phyloP scores from a whole-genome alignment of 441 rosid species.

The Gossypium schwendimanii region DNA sequence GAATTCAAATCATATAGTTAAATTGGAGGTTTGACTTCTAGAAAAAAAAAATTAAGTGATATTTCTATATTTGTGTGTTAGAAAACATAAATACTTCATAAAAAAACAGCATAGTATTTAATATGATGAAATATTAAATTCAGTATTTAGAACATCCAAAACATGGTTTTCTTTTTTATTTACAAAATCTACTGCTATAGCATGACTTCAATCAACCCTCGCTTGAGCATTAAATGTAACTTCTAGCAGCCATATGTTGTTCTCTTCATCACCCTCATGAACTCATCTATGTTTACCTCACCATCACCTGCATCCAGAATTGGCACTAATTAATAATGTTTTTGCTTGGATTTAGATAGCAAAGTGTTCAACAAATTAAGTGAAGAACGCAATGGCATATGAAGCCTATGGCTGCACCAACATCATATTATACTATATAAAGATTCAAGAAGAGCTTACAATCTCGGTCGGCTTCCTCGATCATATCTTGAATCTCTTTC shows the following conservation, averaged over 20 bases:
- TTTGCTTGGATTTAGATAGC: neutral
- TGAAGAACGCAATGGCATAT: too few species aligned
- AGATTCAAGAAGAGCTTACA: neutral
- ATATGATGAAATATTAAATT: neutral
- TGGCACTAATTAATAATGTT: neutral
- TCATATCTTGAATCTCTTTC: constrained; percentile 73
- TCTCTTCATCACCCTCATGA: constrained; percentile 75
- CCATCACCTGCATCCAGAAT: constrained; percentile 56
- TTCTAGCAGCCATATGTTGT: constrained; percentile 54
- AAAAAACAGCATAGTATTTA: too few species aligned
- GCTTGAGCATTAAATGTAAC: neutral
- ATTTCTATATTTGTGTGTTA: too few species aligned
- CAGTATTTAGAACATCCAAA: neutral
- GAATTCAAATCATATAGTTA: too few species aligned
- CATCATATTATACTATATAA: neutral
- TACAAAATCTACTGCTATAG: constrained; percentile 15
- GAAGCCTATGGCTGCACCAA: too few species aligned
- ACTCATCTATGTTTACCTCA: constrained; percentile 66
- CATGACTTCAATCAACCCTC: neutral
- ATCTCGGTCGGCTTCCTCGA: constrained; percentile 13
- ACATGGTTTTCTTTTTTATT: neutral
- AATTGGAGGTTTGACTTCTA: too few species aligned
- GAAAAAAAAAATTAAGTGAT: too few species aligned
- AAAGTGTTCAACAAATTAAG: neutral
- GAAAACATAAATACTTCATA: too few species aligned